Conservation (phyloP, 305 asterid genomes). For the Solanum hybrid region DNA sequence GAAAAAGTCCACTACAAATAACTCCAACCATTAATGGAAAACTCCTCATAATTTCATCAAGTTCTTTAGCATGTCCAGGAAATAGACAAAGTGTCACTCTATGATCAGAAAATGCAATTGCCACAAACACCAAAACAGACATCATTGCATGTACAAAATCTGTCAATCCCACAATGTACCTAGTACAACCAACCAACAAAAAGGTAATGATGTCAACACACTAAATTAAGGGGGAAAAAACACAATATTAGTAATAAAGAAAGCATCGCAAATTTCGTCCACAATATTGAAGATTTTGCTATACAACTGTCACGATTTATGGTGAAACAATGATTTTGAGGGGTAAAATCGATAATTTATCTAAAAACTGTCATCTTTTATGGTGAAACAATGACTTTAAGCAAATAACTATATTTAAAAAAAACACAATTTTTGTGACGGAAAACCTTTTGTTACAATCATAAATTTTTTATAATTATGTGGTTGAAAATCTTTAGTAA, state of each 20-base stretch:
- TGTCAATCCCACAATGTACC: constrained; percentile 47
- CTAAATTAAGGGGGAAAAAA: background rate
- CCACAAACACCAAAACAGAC: constrained; percentile 71
- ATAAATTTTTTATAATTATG: background rate
- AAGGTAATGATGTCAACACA: background rate
- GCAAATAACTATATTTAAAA: no score
- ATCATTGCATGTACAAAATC: constrained; percentile 80
- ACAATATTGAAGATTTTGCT: no score
- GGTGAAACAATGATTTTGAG: no score
- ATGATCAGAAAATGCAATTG: constrained; percentile 78
- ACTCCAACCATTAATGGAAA: constrained; percentile 89
- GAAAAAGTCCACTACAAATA: constrained; percentile 73
- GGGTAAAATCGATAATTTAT: no score
- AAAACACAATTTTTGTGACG: no score
- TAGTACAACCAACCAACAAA: background rate
- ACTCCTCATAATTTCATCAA: constrained; percentile 85
- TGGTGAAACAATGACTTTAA: no score
- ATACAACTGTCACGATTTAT: no score
- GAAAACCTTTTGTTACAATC: background rate
- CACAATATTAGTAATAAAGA: no score
- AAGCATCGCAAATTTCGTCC: no score
- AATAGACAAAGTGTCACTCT: constrained; percentile 70
- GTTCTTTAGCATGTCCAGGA: constrained; percentile 57
- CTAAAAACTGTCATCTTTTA: no score
- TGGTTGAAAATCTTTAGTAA: background rate